A percentile compares a stretch with the other conserved stretches of the same genome.
Conservation (phyloP, 2,329 filamentous ascomycete genomes). For the Aspergillus flavus region DNA sequence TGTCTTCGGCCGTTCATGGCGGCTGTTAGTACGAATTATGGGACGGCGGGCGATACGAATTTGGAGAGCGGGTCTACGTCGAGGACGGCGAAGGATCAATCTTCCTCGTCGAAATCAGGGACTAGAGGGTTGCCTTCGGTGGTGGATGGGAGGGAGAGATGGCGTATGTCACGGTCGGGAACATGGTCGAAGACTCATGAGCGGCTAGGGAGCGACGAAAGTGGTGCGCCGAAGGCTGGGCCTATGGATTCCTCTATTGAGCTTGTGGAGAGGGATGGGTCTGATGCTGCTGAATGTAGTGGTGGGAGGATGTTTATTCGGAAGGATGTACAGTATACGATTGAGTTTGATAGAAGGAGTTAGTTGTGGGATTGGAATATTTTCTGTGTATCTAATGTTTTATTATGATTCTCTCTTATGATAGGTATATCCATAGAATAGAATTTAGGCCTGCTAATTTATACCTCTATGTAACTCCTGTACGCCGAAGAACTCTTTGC, state of each 20-base stretch:
- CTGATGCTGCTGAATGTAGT: slow-evolving; percentile 12
- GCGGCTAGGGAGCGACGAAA: neutral
- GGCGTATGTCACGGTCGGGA: neutral
- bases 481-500: neutral
- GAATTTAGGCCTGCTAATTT: neutral
- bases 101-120: slow-evolving; percentile 20
- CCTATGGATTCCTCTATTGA: slow-evolving; percentile 13
- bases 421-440: neutral
- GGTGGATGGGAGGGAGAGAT: slow-evolving; percentile 3
- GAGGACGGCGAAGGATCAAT: slow-evolving; percentile 20
- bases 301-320: slow-evolving; percentile 35
- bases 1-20: slow-evolving; percentile 41
- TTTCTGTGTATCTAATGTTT: neutral
- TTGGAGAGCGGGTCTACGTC: slow-evolving; percentile 29
- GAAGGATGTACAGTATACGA: slow-evolving; percentile 36
- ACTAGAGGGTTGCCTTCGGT: neutral
- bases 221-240: slow-evolving; percentile 5
- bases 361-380: neutral
- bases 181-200: neutral
- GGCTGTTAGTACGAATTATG: slow-evolving; percentile 40
- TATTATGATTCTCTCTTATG: neutral
- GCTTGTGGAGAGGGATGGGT: slow-evolving; percentile 11
- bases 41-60: slow-evolving; percentile 35
- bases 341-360: slow-evolving; percentile 27
- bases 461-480: slow-evolving; percentile 13